Evolutionary conservation across 352 stramenopile genomes (phyloP).

Genomic region (Phytophthora agathidicida): DNA sequence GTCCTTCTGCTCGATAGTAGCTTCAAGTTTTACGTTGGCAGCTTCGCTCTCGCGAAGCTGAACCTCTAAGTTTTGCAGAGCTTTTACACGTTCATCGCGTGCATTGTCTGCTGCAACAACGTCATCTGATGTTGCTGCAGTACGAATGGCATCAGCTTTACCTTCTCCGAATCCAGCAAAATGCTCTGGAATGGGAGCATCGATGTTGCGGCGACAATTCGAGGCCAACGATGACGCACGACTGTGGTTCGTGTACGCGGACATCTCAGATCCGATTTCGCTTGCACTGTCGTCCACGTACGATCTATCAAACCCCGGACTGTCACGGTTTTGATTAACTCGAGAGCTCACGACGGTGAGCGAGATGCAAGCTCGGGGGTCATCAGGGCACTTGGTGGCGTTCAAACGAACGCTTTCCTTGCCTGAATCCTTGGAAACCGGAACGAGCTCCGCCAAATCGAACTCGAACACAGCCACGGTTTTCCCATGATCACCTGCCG

Average conservation of each 20-base stretch:
- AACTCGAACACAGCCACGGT: constrained; percentile 74
- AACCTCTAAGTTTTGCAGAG: constrained; percentile 55
- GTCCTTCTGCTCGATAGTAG: constrained; percentile 53
- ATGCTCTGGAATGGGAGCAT: constrained; percentile 18
- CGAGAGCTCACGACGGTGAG: constrained; percentile 61
- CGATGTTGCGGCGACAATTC: constrained; percentile 24
- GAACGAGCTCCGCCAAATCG: constrained; percentile 67
- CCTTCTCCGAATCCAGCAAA: constrained; percentile 1
- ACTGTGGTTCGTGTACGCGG: constrained; percentile 62
- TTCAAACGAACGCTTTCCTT: constrained; percentile 72
- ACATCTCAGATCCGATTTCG: constrained; percentile 54
- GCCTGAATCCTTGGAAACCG: constrained; percentile 59
- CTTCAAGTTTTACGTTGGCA: constrained; percentile 64
- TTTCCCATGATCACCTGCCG: constrained; percentile 47
- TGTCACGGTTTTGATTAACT: constrained; percentile 30
- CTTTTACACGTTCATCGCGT: constrained; percentile 48
- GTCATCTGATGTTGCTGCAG: constrained; percentile 20
- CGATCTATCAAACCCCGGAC: constrained; percentile 31
- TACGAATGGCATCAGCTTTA: constrained; percentile 30
- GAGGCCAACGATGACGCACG: constrained; percentile 49
- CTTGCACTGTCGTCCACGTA: constrained; percentile 58
- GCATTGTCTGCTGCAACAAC: constrained; percentile 15
- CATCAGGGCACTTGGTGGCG: constrained; percentile 57
- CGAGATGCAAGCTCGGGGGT: constrained; percentile 66
- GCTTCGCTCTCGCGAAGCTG: constrained; percentile 59